Evolutionary conservation across 306 rosid species (phyloP).

Genomic region (Elaeagnus macrophylla): DNA sequence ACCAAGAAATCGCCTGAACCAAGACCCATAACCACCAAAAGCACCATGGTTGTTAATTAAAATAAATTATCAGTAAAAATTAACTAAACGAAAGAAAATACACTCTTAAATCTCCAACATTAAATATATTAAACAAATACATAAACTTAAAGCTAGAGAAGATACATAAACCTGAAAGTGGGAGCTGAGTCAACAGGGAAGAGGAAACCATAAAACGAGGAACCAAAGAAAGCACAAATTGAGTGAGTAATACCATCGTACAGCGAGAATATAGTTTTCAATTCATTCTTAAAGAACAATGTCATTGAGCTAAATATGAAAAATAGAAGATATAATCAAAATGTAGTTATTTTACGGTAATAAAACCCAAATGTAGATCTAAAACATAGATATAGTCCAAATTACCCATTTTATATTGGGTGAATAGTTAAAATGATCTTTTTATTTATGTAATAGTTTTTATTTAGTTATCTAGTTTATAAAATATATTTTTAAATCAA

Average conservation of each 20-base stretch:
- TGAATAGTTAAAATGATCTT: too few relatives aligned
- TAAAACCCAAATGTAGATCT: too few relatives aligned
- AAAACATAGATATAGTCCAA: too few relatives aligned
- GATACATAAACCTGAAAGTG: conserved; percentile 29
- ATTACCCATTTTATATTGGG: too few relatives aligned
- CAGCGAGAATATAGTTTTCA: too few relatives aligned
- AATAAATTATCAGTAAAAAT: not conserved
- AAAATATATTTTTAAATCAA: too few relatives aligned
- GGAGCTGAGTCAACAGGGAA: conserved; percentile 23
- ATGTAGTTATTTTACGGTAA: too few relatives aligned
- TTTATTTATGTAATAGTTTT: too few relatives aligned
- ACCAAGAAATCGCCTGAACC: conserved; percentile 32
- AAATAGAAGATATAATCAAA: too few relatives aligned
- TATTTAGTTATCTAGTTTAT: too few relatives aligned
- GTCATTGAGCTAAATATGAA: too few relatives aligned
- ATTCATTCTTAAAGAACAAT: too few relatives aligned
- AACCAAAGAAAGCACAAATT: conserved; percentile 22
- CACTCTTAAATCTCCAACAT: not conserved
- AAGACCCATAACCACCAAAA: conserved; percentile 23
- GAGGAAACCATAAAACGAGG: conserved; percentile 30
- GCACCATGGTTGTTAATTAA: conserved; percentile 19
- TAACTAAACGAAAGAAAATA: not conserved
- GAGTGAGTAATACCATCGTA: conserved; percentile 21
- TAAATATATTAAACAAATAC: not conserved
- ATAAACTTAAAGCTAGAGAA: not conserved